Conservation (phyloP, 73 alveolate genomes). For the Stentor roeselii region DNA sequence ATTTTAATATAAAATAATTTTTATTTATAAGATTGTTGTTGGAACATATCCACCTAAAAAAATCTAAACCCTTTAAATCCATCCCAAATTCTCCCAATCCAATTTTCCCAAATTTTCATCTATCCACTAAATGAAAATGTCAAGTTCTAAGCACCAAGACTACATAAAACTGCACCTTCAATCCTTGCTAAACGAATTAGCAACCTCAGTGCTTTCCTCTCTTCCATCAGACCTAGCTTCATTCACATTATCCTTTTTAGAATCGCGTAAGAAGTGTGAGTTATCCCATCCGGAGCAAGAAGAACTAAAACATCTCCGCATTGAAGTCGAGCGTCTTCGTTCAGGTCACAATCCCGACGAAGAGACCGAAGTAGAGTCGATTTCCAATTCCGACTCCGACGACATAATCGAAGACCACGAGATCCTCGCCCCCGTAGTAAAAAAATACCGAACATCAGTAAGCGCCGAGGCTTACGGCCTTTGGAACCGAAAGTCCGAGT, state of each 20-base stretch:
- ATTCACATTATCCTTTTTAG: not conserved
- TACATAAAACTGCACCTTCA: not conserved
- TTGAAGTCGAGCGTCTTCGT: not conserved
- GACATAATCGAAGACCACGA: not conserved
- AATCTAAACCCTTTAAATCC: too few species aligned
- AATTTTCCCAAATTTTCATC: too few species aligned
- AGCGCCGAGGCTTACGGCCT: conserved; percentile 95
- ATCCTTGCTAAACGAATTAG: not conserved
- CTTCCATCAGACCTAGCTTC: not conserved
- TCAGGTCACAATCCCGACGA: conserved; percentile 14
- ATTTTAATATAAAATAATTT: too few species aligned
- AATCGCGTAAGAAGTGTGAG: not conserved
- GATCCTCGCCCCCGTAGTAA: too few species aligned
- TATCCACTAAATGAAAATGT: too few species aligned
- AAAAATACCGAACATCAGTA: conserved; percentile 65
- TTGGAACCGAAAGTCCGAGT: conserved; percentile 81
- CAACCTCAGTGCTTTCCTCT: not conserved
- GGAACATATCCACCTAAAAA: too few species aligned
- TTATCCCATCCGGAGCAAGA: conserved; percentile 24
- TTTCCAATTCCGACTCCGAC: not conserved
- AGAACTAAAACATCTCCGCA: not conserved
- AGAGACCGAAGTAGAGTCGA: conserved; percentile 32
- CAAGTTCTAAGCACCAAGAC: conserved; percentile 19
- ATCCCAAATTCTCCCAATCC: too few species aligned
- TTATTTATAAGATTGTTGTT: too few species aligned